phyloP scores from a whole-genome alignment of 2,329 filamentous ascomycete genomes.

The Diaporthe helianthi region DNA sequence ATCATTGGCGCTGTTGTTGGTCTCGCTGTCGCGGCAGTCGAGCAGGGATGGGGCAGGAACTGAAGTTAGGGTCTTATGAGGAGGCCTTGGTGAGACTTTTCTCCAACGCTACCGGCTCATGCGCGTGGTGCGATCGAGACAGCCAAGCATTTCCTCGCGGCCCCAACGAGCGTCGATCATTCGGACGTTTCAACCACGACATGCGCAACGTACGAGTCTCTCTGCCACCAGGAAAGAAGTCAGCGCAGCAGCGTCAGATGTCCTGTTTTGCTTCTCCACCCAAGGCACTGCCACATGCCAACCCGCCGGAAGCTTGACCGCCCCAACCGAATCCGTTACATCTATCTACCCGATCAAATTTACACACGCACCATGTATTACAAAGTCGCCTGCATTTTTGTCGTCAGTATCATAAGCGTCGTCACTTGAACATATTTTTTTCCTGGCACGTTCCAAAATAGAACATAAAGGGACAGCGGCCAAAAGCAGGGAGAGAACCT shows the following conservation, averaged over 20 bases:
- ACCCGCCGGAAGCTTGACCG: not conserved
- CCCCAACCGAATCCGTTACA: not conserved
- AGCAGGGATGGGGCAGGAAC: constrained; percentile 52
- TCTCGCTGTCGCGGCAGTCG: constrained; percentile 59
- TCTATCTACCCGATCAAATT: not conserved
- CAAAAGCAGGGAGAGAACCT: constrained; percentile 9
- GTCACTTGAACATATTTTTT: not conserved
- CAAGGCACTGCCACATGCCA: constrained; percentile 16
- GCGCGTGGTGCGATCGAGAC: not conserved
- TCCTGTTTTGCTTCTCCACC: not conserved
- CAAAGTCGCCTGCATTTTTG: constrained; percentile 11
- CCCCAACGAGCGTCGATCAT: constrained; percentile 18
- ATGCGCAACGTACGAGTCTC: constrained; percentile 12
- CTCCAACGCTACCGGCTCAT: not conserved
- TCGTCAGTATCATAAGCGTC: constrained; percentile 26
- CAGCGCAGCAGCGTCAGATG: not conserved
- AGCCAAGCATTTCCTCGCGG: constrained; percentile 1
- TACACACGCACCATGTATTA: constrained; percentile 1
- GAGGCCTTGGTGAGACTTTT: not conserved
- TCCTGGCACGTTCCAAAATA: constrained; percentile 13
- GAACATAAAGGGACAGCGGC: constrained; percentile 2
- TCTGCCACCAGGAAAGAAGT: not conserved
- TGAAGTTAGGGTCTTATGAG: constrained; percentile 14
- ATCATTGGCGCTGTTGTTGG: constrained; percentile 60
- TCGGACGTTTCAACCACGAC: constrained; percentile 14